Conservation (phyloP, 2,329 filamentous ascomycete genomes). For the Parascedosporium putredinis region DNA sequence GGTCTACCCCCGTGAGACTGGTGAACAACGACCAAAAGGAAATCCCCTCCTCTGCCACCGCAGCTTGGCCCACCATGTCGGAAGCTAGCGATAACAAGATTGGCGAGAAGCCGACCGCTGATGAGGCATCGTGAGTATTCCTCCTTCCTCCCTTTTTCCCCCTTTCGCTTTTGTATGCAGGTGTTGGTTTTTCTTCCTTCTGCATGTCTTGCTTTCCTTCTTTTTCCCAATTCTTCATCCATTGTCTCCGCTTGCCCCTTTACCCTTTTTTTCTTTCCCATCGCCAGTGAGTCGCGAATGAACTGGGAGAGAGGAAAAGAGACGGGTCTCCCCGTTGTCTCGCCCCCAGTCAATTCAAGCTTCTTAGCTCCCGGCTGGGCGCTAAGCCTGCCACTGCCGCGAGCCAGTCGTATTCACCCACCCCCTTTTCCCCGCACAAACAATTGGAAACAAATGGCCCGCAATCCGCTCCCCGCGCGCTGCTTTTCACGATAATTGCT, state of each 20-base stretch:
- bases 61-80: not conserved
- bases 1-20: too few species aligned
- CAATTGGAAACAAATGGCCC: not conserved
- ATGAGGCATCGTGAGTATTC: not conserved
- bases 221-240: not conserved
- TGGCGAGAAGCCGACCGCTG: not conserved
- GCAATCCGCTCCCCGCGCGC: too few species aligned
- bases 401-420: too few species aligned
- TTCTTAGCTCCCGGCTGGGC: conserved; percentile 1
- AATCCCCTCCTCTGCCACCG: too few species aligned
- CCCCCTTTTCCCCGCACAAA: not conserved
- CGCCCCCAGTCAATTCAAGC: not conserved
- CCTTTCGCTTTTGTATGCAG: not conserved
- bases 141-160: not conserved
- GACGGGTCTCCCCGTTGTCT: too few species aligned
- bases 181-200: too few species aligned
- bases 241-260: not conserved
- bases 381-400: not conserved
- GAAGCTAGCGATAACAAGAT: not conserved
- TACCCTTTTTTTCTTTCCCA: not conserved
- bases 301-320: too few species aligned
- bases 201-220: not conserved
- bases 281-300: too few species aligned
- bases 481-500: too few species aligned
- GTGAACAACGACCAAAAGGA: too few species aligned